These are phyloP conservation scores for Globisporangium paroecandrum DNA, from an alignment of 352 stramenopile species.

Conservation along the genomic window DNA sequence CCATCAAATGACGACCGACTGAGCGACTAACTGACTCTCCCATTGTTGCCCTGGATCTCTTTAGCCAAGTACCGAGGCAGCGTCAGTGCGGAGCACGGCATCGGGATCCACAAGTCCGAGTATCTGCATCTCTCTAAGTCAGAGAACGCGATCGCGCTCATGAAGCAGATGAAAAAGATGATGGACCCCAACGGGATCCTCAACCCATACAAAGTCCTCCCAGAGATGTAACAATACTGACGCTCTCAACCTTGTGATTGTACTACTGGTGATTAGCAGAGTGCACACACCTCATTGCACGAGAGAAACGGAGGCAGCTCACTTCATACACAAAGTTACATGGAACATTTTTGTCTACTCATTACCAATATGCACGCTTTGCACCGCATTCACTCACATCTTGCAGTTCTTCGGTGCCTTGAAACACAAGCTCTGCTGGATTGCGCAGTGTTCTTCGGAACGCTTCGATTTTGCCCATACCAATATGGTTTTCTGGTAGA, in stretches of 20 bases:
- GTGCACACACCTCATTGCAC: neutral
- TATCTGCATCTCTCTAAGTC: conserved; percentile 88
- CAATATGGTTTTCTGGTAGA: neutral
- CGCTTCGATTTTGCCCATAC: too few species aligned
- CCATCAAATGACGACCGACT: neutral
- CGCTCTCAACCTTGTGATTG: neutral
- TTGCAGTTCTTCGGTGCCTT: too few species aligned
- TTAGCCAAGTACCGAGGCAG: conserved; percentile 83
- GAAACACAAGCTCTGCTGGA: too few species aligned
- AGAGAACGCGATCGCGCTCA: conserved; percentile 77
- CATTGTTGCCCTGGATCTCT: neutral
- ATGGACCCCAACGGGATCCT: conserved; percentile 96
- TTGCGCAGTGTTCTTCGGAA: too few species aligned
- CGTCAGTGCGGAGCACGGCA: conserved; percentile 97
- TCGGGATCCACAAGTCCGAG: conserved; percentile 93
- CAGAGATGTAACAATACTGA: neutral
- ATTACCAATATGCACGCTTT: neutral
- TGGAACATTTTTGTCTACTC: neutral
- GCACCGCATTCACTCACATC: too few species aligned
- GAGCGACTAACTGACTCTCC: neutral
- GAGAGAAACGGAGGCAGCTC: neutral
- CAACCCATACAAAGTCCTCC: conserved; percentile 95
- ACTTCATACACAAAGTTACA: neutral
- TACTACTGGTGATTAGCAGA: neutral
- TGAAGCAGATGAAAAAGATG: conserved; percentile 91